These are phyloP conservation scores for Rhizophagus prolifer DNA, from an alignment of 192 early-diverging fungal species.

Conservation along the genomic window DNA sequence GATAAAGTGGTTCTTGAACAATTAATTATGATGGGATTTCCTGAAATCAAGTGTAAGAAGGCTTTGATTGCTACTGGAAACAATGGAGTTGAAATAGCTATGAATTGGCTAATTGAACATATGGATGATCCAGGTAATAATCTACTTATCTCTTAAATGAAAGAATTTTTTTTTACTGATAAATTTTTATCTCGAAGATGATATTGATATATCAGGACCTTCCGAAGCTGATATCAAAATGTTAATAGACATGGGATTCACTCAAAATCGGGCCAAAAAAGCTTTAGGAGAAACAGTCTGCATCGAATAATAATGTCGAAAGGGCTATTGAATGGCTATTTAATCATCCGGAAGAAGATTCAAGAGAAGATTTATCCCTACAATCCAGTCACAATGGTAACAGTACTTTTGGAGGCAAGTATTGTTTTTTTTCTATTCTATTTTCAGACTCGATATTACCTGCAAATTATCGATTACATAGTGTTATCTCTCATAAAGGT, in stretches of 20 bases:
- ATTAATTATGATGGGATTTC: constrained; percentile 91
- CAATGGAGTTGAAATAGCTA: constrained; percentile 77
- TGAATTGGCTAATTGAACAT: constrained; percentile 95
- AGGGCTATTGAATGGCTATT: constrained; percentile 97
- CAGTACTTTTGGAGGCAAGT: constrained; percentile 7
- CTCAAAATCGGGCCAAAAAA: constrained; percentile 68
- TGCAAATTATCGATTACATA: constrained; percentile 65
- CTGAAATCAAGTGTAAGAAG: constrained; percentile 77
- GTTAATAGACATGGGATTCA: constrained; percentile 94
- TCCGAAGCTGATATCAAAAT: constrained; percentile 61
- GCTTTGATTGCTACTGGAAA: constrained; percentile 83
- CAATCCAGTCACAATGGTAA: neutral
- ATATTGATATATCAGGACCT: constrained; percentile 66
- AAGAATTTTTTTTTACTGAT: neutral
- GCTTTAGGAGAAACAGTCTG: constrained; percentile 81
- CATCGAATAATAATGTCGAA: constrained; percentile 70
- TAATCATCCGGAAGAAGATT: constrained; percentile 66
- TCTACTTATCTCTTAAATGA: neutral
- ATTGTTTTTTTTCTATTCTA: neutral
- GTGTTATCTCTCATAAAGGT: constrained; percentile 94
- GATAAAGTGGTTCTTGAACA: constrained; percentile 73
- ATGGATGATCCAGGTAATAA: constrained; percentile 88
- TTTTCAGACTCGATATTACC: constrained; percentile 42
- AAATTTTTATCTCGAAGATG: constrained; percentile 36
- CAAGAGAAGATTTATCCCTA: neutral